Evolutionary conservation across 192 early-diverging fungal species (phyloP), one percentile per base, ranked within the genome.

Genomic region (Glomus cerebriforme): DNA sequence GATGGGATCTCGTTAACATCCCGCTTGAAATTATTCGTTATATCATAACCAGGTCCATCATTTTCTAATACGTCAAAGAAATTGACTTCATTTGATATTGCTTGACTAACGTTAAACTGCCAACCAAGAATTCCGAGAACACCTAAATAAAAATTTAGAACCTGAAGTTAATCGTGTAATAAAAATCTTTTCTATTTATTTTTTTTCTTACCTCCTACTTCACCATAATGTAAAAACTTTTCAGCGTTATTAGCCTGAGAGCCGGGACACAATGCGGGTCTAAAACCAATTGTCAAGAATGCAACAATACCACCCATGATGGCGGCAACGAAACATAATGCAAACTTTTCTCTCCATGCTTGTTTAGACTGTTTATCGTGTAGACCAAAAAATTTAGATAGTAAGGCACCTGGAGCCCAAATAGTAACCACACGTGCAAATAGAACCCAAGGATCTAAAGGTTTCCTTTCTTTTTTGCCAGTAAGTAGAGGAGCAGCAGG

Each of bases 231-330:
- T 22, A 83, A 80, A 80, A 77, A 86, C 2, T 76, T 72, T n/a
- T 75, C 62, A 26, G 81, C 71, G 22, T 73, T 79, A 9, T 75
- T 47, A 34, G 80, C 45, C 13, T 83, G 66, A 17, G 73, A 58
- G 2, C 3, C 31, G 2, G 82, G 82, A 70, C 85, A 86, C 22
- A 86, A 63, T 49, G 81, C 22, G 26, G 78, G 64, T 7, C 79
- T 69, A 32, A 86, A 82, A 12, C 90, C 92, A 62, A 96, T 83
- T 24, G 92, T 94, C 70, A 95, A 81, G 83, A 94, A 96, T 32
- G 92, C 93, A 17, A 94, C 87, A 3, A 84, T 77, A 0, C 80
- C 82, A 78, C 93, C 92, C 78, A 93, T 82, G 19, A 94, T 32
- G 29, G 89, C 39, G 59, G 94, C 94, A 81, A 96, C 89, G 43